Evolutionary conservation across 177 flowering plant species (phyloP), one percentile per base, ranked within the genome.

Genomic region (Telopea speciosissima): DNA sequence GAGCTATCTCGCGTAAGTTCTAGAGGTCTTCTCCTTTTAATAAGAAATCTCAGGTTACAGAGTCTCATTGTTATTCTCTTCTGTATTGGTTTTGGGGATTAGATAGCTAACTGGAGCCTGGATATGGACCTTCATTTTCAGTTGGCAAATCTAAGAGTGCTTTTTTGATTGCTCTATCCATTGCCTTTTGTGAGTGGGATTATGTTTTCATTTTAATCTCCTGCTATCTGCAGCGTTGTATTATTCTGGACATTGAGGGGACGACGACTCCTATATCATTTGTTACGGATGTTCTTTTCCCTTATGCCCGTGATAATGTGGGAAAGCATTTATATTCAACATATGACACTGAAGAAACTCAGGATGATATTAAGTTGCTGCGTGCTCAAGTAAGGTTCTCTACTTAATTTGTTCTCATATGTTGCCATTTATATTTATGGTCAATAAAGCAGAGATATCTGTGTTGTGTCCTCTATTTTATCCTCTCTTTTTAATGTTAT

Each of bases 221-320:
- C 54, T 36, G 22, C 58, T 75, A 25, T 73, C 76, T 82, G 88
- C 92, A 96, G 99, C 85, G 85, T 19, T 91, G 91, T 83, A 86
- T 96, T 79, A 85, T 96, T 73, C 97, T 96, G 69, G 99, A 96
- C 82, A 96, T 96, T 78, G 99, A 93, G 78, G 99, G 99, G 68
- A 96, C 98, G 8, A 90, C 98, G 2, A 93, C 98, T 49, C 99
- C 98, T 4, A 96, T 91, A 77, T 85, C 97, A 73, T 96, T 96
- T 79, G 98, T 93, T 62, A 80, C 86, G 23, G 98, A 93, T 68
- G 92, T 92, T 78, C 96, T 96, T 71, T 93, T 96, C 74, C 99
- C 99, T 6, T 96, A 89, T 82, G 99, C 97, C 63, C 91, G 90
- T 67, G 85, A 90, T 24, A 93, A 86, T 78, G 98, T 91, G 70